These are phyloP conservation scores for Mimosa bimucronata DNA, from an alignment of 306 rosid species.

Conservation along the genomic window DNA sequence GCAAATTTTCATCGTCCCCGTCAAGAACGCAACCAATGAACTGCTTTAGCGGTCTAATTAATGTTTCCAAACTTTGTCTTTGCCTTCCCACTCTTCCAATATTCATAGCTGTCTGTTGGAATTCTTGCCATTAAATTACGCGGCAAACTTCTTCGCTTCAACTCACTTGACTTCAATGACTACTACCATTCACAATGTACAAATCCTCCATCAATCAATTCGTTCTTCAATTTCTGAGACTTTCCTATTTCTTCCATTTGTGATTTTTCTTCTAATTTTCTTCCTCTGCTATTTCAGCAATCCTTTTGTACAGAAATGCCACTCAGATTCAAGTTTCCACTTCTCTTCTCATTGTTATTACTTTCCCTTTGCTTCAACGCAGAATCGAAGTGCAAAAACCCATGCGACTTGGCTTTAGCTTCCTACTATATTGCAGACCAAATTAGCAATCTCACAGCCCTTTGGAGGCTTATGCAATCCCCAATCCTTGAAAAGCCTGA, in stretches of 20 bases:
- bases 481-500: too few species aligned
- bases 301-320: neutral
- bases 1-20: too few species aligned
- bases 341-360: constrained; percentile 22
- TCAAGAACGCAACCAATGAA: too few species aligned
- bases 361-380: constrained; percentile 24
- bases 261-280: too few species aligned
- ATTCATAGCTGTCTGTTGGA: neutral
- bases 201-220: neutral
- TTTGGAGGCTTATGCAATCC: too few species aligned
- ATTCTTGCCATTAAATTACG: too few species aligned
- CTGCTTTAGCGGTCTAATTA: too few species aligned
- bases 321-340: constrained; percentile 6
- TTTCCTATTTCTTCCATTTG: too few species aligned
- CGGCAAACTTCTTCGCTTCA: neutral
- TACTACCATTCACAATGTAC: neutral
- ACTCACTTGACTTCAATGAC: neutral
- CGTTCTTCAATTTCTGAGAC: too few species aligned
- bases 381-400: constrained; percentile 51
- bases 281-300: neutral
- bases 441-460: constrained; percentile 17
- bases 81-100: neutral
- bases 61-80: too few species aligned
- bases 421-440: constrained; percentile 47
- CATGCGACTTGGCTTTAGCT: constrained; percentile 63